Base-by-base conservation (phyloP, 1,284 basidiomycete species). In the Golubevia sp. region DNA sequence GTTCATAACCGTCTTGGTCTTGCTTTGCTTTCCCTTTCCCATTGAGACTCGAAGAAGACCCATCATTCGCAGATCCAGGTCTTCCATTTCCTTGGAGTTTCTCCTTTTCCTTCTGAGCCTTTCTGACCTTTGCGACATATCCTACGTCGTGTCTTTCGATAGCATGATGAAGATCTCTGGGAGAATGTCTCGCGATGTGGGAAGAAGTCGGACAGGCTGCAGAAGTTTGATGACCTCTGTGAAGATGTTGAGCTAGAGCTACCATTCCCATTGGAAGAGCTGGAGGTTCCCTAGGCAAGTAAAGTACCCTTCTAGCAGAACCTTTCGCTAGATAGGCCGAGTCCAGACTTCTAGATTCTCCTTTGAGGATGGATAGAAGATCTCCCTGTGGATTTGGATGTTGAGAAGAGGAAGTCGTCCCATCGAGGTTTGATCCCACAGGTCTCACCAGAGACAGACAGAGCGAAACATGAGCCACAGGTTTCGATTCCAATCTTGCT, bases 111-210 rank as follows among this genome's bases (percentile, higher is more conserved):
- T 44, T 44, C 18, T 18, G 11, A 44, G 38, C 38, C 18, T 44
- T 44, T 18, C 38, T 44, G 38, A 68, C 64, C 57, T 71, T 73
- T 44, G 55, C 56, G 6, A 76, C 59, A 60, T 65, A 76, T 15
- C 64, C 65, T 21, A 72, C 61, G 54, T 76, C 74, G 53, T 76
- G 73, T 18, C 65, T 56, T 48, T 74, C 74, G 58, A 76, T 68
- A 11, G 73, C 73, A 20, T 74, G 74, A 56, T 74, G 69, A 3
- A 76, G 63, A 49, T 76, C 74, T 21, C 74, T 58, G 2, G 73
- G 74, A 15, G 67, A 70, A 48, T 76, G 74, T 23, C 71, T 58
- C 13, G 74, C 73, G 2, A 63, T 68, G 5, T 63, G 66, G 18
- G 68, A 61, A 7, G 68, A 65, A 2, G 65, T 66, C 13, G 74